Base-by-base conservation (phyloP, 805 yeast species). In the Kuraishia piskuri region DNA sequence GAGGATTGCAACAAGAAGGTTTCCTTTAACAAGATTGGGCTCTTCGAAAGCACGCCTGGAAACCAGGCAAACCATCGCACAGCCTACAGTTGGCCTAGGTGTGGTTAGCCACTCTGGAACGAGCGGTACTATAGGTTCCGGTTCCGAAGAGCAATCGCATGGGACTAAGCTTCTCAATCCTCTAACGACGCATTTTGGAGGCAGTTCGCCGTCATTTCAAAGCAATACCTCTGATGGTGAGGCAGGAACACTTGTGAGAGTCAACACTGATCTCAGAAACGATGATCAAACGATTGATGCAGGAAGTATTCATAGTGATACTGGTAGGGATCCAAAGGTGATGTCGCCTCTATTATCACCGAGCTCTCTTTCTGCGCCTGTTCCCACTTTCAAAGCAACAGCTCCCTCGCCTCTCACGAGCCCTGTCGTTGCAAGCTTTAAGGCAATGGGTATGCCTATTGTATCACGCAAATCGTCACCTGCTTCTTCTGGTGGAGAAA, bases 331-430 rank as follows among this genome's bases (percentile, higher is more conserved):
- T 12, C 22, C 21, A 31, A 20, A 26, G 51, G 52, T 22, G 46
- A 51, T 2, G 44, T 20, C 26, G 31, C 36, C 21, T 20, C 21
- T 40, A 9, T 37, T 6, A 36, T 46, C 12, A 20, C 23, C 31
- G 20, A 22, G 7, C 22, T 37, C 23, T 46, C 26, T 19, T 2
- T 23, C 51, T 19, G 14, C 45, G 5, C 52, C 50, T 8, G 49
- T 50, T 2, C 56, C 40, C 55, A 55, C 2, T 52, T 52, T 12
- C 53, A 57, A 3, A 36, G 52, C 45, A 55, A 55, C 31, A 36
- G 47, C 48, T 21, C 36, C 50, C 0, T 57, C 60, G n/a, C 58
- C 57, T 2, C 7, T 5, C 40, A 12, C 17, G 3, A 31, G 40
- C 40, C 40, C 40, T 31, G 40, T 31, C 14, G 40, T 10, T 10